These are phyloP conservation scores for Neocucurbitaria cava DNA, from an alignment of 2,329 filamentous ascomycete species.

Conservation along the genomic window DNA sequence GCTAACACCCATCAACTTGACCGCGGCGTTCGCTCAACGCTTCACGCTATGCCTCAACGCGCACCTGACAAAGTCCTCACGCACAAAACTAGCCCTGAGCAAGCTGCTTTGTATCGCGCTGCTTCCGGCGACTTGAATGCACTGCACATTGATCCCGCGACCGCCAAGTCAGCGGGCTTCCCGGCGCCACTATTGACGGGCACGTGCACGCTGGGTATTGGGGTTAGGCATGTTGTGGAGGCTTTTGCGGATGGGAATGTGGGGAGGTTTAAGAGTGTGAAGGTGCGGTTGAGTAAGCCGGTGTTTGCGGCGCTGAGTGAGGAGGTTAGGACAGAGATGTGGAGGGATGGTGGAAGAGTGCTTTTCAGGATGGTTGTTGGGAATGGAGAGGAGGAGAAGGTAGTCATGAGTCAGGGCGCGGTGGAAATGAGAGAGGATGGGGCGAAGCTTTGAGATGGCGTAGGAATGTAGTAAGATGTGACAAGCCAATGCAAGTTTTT, in stretches of 20 bases:
- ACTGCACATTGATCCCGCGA: slow-evolving; percentile 18
- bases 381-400: slow-evolving; percentile 6
- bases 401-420: slow-evolving; percentile 11
- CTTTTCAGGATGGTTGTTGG: slow-evolving; percentile 12
- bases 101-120: slow-evolving; percentile 19
- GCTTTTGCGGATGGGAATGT: slow-evolving; percentile 15
- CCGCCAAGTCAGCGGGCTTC: slow-evolving; percentile 14
- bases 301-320: slow-evolving; percentile 14
- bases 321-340: slow-evolving; percentile 18
- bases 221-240: slow-evolving; percentile 18
- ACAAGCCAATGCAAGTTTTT: not conserved
- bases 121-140: slow-evolving; percentile 20
- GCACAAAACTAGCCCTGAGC: slow-evolving; percentile 14
- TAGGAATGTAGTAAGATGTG: not conserved
- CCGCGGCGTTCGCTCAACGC: slow-evolving; percentile 6
- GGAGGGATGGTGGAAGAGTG: slow-evolving; percentile 9
- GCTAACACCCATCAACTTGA: slow-evolving; percentile 2
- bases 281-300: slow-evolving; percentile 16
- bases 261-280: slow-evolving; percentile 14
- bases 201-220: slow-evolving; percentile 19
- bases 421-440: slow-evolving; percentile 3
- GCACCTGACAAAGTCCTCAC: slow-evolving; percentile 6
- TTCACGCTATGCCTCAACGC: slow-evolving; percentile 7
- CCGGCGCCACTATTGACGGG: slow-evolving; percentile 17
- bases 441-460: not conserved